Conservation (phyloP, 352 stramenopile genomes). For the Blastocystis sp. region DNA sequence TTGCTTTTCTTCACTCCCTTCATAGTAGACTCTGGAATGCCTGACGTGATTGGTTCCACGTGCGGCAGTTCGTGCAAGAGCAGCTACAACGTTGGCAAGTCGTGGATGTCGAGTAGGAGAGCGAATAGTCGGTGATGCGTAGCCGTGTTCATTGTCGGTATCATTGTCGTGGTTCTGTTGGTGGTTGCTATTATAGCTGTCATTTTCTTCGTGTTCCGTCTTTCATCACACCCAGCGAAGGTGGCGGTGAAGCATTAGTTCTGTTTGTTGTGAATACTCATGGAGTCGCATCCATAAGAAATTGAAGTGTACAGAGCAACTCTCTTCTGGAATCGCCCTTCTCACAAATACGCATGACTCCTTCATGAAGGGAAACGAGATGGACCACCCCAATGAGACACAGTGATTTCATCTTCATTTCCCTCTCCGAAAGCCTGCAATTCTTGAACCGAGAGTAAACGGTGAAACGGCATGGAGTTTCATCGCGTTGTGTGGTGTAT, state of each 20-base stretch:
- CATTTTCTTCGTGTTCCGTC: constrained; percentile 41
- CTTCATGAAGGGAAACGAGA: too few relatives aligned
- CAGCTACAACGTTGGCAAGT: constrained; percentile 31
- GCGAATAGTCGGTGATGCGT: not conserved
- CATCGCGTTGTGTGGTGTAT: not conserved
- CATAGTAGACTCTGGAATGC: not conserved
- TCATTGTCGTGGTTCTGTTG: constrained; percentile 19
- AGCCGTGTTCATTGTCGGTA: not conserved
- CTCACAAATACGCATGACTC: too few relatives aligned
- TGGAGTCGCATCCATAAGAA: too few relatives aligned
- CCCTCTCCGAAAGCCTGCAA: not conserved
- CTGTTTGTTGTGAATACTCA: too few relatives aligned
- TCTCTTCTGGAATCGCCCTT: too few relatives aligned
- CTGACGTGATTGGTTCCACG: not conserved
- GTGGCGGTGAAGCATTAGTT: not conserved
- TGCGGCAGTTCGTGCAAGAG: not conserved
- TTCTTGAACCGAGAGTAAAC: not conserved
- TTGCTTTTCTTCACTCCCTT: not conserved
- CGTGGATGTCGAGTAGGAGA: constrained; percentile 13
- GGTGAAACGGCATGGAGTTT: not conserved
- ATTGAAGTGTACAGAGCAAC: too few relatives aligned
- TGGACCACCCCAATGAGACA: too few relatives aligned
- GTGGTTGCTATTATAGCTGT: constrained; percentile 10
- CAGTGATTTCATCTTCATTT: not conserved
- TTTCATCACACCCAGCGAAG: not conserved